Evolutionary conservation across 148 eudicot species (phyloP).

Genomic region (Mesembryanthemum crystallinum): DNA sequence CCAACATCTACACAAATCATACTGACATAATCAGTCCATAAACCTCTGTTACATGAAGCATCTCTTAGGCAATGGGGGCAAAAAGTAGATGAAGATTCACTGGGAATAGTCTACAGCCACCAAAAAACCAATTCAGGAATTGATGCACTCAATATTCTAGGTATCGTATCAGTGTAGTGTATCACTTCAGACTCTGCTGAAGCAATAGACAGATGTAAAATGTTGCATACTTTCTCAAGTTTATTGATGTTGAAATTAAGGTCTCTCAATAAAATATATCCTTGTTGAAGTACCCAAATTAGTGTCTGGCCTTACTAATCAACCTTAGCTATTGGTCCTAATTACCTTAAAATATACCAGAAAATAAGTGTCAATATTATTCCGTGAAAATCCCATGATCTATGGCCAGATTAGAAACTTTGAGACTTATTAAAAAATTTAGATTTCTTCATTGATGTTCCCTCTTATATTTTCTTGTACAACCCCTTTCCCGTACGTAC

Average conservation of each 20-base stretch:
- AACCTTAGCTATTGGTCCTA: background rate
- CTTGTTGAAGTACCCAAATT: background rate
- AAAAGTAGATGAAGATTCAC: background rate
- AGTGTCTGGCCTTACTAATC: background rate
- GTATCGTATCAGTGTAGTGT: too few species aligned
- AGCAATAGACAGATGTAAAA: background rate
- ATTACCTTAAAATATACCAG: background rate
- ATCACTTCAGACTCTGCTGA: background rate
- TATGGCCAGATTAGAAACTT: background rate
- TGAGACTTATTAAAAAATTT: background rate
- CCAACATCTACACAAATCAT: constrained; percentile 59
- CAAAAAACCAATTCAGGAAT: background rate
- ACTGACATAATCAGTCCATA: background rate
- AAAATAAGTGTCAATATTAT: background rate
- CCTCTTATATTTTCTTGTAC: background rate
- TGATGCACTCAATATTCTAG: background rate
- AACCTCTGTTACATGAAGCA: background rate
- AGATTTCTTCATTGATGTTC: background rate
- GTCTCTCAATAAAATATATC: background rate
- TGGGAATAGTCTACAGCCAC: background rate
- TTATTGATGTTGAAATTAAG: background rate
- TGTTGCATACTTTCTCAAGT: background rate
- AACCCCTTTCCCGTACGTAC: background rate
- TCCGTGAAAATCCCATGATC: background rate
- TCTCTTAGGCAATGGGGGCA: background rate